Conservation (phyloP, 1,284 basidiomycete species). For the Ceratobasidium sp. region DNA sequence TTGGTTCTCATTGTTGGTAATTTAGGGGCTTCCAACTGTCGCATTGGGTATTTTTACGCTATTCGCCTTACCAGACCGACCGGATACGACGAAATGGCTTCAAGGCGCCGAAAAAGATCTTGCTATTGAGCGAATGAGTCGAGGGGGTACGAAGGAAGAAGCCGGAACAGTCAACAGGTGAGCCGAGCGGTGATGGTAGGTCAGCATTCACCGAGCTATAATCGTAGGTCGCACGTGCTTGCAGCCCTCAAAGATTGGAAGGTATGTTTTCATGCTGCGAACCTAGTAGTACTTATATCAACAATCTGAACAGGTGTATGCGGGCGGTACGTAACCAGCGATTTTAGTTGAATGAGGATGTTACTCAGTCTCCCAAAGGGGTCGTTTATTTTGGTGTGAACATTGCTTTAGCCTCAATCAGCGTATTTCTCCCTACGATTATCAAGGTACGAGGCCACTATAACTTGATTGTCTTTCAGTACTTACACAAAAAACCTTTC, state of each 20-base stretch:
- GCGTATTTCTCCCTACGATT: constrained; percentile 89
- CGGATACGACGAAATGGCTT: constrained; percentile 80
- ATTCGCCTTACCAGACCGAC: constrained; percentile 80
- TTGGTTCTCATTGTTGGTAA: constrained; percentile 4
- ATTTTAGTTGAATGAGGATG: not conserved
- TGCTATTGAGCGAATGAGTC: constrained; percentile 80
- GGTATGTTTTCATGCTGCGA: constrained; percentile 59
- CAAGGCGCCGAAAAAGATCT: constrained; percentile 80
- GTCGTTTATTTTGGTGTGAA: constrained; percentile 86
- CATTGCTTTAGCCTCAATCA: constrained; percentile 81
- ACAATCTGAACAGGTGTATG: not conserved
- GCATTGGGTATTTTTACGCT: constrained; percentile 76
- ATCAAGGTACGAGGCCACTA: constrained; percentile 65
- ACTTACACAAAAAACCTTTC: not conserved
- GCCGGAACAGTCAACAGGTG: constrained; percentile 76
- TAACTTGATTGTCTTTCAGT: too few relatives aligned
- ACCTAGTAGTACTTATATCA: not conserved
- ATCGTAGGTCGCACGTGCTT: constrained; percentile 68
- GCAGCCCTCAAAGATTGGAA: constrained; percentile 81
- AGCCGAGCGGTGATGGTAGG: constrained; percentile 53
- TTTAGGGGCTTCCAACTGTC: constrained; percentile 74
- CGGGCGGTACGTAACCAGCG: not conserved
- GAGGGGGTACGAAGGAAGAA: constrained; percentile 75
- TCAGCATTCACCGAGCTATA: constrained; percentile 42
- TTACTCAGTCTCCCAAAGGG: constrained; percentile 55